Evolutionary conservation across 257 asterid species (phyloP).

Genomic region (Penstemon eatonii): DNA sequence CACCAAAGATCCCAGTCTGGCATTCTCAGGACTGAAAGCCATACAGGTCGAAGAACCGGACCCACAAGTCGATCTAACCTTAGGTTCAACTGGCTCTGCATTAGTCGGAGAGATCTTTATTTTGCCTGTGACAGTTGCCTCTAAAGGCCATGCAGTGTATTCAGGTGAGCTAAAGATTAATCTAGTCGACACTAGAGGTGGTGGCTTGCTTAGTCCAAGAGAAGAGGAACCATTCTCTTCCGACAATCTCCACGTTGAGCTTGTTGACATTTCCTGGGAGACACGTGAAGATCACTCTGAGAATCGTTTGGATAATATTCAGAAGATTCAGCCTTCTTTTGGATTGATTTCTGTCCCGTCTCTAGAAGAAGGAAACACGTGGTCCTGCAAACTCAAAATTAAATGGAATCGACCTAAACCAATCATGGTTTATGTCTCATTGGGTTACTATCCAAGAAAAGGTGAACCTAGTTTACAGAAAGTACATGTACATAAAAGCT

Average conservation of each 20-base stretch:
- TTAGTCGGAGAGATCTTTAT: slow-evolving; percentile 86
- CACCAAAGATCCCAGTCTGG: slow-evolving; percentile 82
- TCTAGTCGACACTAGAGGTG: slow-evolving; percentile 93
- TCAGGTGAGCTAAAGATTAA: slow-evolving; percentile 96
- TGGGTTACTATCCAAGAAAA: slow-evolving; percentile 72
- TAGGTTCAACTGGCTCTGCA: slow-evolving; percentile 84
- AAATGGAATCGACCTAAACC: slow-evolving; percentile 99
- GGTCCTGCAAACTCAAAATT: slow-evolving; percentile 92
- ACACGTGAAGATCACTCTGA: slow-evolving; percentile 42
- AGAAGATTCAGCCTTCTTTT: slow-evolving; percentile 90
- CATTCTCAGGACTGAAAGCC: slow-evolving; percentile 94
- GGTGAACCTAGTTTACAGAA: slow-evolving; percentile 65
- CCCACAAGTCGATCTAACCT: slow-evolving; percentile 86
- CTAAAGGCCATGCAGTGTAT: slow-evolving; percentile 81
- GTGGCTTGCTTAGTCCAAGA: slow-evolving; percentile 95
- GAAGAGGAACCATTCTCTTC: slow-evolving; percentile 75
- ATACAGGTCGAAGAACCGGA: slow-evolving; percentile 98
- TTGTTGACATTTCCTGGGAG: slow-evolving; percentile 65
- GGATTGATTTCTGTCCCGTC: slow-evolving; percentile 88
- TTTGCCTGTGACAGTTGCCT: slow-evolving; percentile 80
- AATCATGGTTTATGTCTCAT: slow-evolving; percentile 83
- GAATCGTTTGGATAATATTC: slow-evolving; percentile 53
- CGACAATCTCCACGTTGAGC: slow-evolving; percentile 91
- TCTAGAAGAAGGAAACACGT: slow-evolving; percentile 63
- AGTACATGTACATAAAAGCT: slow-evolving; percentile 92